Conservation (phyloP, 129 eudicot genomes). For the carrot (Daucus carota) region DNA sequence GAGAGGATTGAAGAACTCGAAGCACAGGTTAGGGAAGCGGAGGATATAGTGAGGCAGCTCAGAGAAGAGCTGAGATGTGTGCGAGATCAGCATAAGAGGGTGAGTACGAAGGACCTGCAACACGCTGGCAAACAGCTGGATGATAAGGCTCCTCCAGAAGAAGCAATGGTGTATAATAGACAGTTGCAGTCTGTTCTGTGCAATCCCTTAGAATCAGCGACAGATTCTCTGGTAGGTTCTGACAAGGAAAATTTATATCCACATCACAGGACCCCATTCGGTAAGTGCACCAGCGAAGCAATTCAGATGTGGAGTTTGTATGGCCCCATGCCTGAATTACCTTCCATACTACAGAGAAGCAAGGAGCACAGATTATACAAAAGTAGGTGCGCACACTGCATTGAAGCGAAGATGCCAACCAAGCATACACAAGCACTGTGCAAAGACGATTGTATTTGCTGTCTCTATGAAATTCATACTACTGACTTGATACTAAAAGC, state of each 20-base stretch:
- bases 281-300: constrained; percentile 9
- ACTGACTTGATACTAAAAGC: no score
- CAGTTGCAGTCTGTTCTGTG: constrained; percentile 16
- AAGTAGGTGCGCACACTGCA: constrained; percentile 23
- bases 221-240: constrained; percentile 13
- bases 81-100: constrained; percentile 40
- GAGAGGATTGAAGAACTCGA: constrained; percentile 83
- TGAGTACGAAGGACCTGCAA: constrained; percentile 27
- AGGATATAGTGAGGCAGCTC: constrained; percentile 83
- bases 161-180: constrained; percentile 13
- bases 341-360: constrained; percentile 62
- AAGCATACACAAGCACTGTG: neutral
- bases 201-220: constrained; percentile 20
- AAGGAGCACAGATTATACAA: constrained; percentile 32
- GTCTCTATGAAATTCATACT: neutral
- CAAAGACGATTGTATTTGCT: constrained; percentile 1
- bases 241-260: neutral
- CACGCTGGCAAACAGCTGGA: constrained; percentile 23
- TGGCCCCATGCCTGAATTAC: constrained; percentile 41
- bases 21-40: constrained; percentile 96
- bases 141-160: constrained; percentile 11
- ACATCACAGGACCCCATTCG: neutral
- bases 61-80: constrained; percentile 61
- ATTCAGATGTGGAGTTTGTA: neutral
- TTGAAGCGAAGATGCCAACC: neutral